Percentiles rank a stretch among this genome's conserved stretches.
phyloP scores from a whole-genome alignment of 164 flowering plant species.

The Annona squamosa region DNA sequence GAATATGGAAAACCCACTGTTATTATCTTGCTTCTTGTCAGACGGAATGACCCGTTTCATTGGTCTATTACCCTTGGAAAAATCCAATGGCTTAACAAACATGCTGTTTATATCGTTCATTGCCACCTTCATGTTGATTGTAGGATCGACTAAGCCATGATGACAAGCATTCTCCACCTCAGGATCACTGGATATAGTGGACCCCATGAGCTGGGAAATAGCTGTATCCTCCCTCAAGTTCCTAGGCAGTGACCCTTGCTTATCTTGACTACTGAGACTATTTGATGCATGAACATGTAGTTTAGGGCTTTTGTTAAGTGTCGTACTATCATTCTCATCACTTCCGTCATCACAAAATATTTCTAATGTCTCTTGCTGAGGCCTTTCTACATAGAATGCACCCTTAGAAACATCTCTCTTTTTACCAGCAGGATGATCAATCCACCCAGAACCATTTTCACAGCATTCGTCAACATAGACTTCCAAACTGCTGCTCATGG shows the following conservation, averaged over 20 bases:
- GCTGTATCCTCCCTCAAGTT: constrained; percentile 68
- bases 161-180: constrained; percentile 88
- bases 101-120: constrained; percentile 81
- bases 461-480: constrained; percentile 57
- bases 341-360: constrained; percentile 44
- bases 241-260: constrained; percentile 19
- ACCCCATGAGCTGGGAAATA: constrained; percentile 74
- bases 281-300: constrained; percentile 36
- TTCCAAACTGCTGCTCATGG: constrained; percentile 27
- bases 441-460: constrained; percentile 19
- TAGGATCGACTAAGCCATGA: constrained; percentile 95
- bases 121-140: constrained; percentile 89
- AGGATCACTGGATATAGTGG: constrained; percentile 67
- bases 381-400: constrained; percentile 12
- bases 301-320: neutral
- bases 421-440: constrained; percentile 5
- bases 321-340: constrained; percentile 11
- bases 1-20: constrained; percentile 57
- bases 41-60: constrained; percentile 14
- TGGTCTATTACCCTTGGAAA: constrained; percentile 47
- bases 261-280: constrained; percentile 26
- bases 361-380: constrained; percentile 35
- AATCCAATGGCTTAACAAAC: constrained; percentile 93
- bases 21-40: constrained; percentile 18
- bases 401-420: neutral